Conservation (phyloP, 192 early-diverging fungal genomes). For the Diversispora epigaea region DNA sequence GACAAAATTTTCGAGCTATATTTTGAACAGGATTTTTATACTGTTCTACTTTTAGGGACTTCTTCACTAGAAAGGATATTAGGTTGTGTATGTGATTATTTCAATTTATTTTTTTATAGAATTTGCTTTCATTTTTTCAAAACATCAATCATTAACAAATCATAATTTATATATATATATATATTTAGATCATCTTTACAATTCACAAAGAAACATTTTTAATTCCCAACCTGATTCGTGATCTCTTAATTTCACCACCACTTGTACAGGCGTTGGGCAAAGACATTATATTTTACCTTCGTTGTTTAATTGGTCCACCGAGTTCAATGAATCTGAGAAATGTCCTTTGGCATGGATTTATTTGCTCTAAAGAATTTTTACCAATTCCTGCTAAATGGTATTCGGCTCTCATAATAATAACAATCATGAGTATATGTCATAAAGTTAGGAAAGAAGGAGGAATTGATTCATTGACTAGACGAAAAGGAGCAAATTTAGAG, state of each 20-base stretch:
- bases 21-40: conserved; percentile 10
- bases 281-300: conserved; percentile 19
- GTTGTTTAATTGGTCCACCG: conserved; percentile 32
- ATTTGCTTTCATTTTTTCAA: not conserved
- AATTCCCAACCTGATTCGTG: conserved; percentile 25
- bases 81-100: conserved; percentile 28
- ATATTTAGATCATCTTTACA: conserved; percentile 22
- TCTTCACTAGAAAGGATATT: conserved; percentile 24
- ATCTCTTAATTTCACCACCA: conserved; percentile 4
- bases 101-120: not conserved
- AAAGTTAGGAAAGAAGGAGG: not conserved
- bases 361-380: conserved; percentile 26
- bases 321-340: conserved; percentile 33
- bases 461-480: conserved; percentile 9
- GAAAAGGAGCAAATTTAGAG: not conserved
- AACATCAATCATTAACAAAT: not conserved
- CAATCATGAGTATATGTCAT: conserved; percentile 8
- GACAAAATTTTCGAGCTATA: conserved; percentile 12
- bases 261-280: not conserved
- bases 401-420: conserved; percentile 14
- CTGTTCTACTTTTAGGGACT: conserved; percentile 20
- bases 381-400: conserved; percentile 21
- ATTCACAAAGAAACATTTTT: not conserved
- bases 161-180: no score
- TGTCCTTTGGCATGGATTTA: conserved; percentile 36